Percentiles rank a stretch among this genome's conserved stretches.
Evolutionary conservation across 2,329 filamentous ascomycete species (phyloP).

Genomic region (Chaetomiaceae sp.): DNA sequence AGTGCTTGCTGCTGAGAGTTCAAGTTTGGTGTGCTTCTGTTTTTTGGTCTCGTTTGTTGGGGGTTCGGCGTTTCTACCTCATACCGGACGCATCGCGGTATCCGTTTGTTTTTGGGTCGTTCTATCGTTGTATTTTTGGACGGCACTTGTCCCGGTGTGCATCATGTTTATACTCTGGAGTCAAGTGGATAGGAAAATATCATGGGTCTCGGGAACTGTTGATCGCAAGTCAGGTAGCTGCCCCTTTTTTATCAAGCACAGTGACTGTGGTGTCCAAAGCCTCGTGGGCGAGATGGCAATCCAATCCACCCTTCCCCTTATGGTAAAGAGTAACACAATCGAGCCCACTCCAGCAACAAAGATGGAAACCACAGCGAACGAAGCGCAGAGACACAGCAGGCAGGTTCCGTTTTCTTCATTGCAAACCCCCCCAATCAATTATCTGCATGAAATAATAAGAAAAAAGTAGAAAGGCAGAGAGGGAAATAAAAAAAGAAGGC

Average conservation of each 20-base stretch:
- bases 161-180: not conserved
- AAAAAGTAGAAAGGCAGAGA: not conserved
- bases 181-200: conserved; percentile 16
- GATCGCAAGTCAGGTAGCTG: too few species aligned
- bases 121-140: conserved; percentile 1
- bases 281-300: too few species aligned
- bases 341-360: too few species aligned
- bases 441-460: conserved; percentile 9
- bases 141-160: conserved; percentile 1
- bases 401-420: too few species aligned
- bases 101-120: not conserved
- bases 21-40: too few species aligned
- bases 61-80: conserved; percentile 5
- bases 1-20: not conserved
- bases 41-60: conserved; percentile 1
- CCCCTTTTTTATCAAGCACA: too few species aligned
- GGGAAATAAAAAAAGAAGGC: not conserved
- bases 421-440: too few species aligned
- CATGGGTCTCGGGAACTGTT: not conserved
- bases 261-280: too few species aligned
- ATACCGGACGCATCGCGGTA: conserved; percentile 8
- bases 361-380: too few species aligned
- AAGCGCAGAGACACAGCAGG: too few species aligned
- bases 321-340: not conserved
- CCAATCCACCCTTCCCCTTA: too few species aligned